Conservation (phyloP, 2,329 filamentous ascomycete species). For the Xenoacremonium recifei region DNA sequence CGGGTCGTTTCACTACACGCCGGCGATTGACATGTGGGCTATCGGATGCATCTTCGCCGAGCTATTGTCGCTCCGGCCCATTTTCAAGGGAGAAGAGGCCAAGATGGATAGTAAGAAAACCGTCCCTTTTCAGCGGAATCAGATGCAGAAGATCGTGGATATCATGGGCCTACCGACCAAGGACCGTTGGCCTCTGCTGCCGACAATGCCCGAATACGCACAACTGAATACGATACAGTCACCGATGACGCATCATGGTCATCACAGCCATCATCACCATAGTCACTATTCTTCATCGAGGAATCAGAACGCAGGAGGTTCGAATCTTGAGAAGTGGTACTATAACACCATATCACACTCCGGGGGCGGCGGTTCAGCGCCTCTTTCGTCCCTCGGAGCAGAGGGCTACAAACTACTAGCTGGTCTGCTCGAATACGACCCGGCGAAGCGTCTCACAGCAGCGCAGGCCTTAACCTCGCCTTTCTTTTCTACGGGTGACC, state of each 20-base stretch:
- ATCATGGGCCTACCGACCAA: constrained; percentile 90
- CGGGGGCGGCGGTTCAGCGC: constrained; percentile 33
- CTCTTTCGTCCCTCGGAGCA: constrained; percentile 61
- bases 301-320: constrained; percentile 36
- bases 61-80: constrained; percentile 82
- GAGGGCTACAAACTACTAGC: constrained; percentile 83
- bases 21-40: constrained; percentile 96
- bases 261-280: constrained; percentile 44
- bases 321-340: constrained; percentile 77
- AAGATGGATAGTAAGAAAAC: constrained; percentile 99
- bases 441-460: constrained; percentile 81
- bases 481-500: constrained; percentile 77
- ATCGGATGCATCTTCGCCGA: constrained; percentile 98
- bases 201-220: constrained; percentile 81
- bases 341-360: constrained; percentile 65
- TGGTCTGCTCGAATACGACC: constrained; percentile 88
- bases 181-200: constrained; percentile 82
- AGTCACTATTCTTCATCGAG: constrained; percentile 39
- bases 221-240: constrained; percentile 62
- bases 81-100: constrained; percentile 98
- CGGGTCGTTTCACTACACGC: constrained; percentile 93
- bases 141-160: constrained; percentile 99
- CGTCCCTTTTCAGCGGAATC: constrained; percentile 94
- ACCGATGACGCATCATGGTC: constrained; percentile 43
- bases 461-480: constrained; percentile 85